A percentile compares a stretch with the other conserved stretches of the same genome.
phyloP scores from a whole-genome alignment of 1,139 yeast species.

The Zygoascus meyerae region DNA sequence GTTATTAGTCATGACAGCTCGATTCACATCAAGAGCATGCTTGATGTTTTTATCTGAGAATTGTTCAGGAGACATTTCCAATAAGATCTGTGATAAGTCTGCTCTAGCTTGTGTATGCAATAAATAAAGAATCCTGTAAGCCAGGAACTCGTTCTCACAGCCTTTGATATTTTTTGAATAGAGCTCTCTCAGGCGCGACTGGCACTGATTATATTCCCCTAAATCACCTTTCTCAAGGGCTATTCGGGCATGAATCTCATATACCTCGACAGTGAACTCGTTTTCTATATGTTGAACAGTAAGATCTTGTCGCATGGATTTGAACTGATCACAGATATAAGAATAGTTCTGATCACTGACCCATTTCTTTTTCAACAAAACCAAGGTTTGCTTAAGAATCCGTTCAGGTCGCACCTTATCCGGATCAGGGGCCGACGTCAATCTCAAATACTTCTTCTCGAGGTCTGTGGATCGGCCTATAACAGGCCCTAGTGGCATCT shows the following conservation, averaged over 20 bases:
- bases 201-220: conserved; percentile 96
- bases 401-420: conserved; percentile 67
- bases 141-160: conserved; percentile 55
- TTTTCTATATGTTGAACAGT: conserved; percentile 86
- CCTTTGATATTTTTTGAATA: conserved; percentile 44
- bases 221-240: conserved; percentile 78
- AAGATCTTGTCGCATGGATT: conserved; percentile 86
- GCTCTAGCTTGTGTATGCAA: conserved; percentile 63
- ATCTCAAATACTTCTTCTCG: conserved; percentile 73
- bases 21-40: conserved; percentile 43
- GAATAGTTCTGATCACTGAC: conserved; percentile 52
- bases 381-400: conserved; percentile 55
- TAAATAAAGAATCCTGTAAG: conserved; percentile 73
- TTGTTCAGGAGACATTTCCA: conserved; percentile 26
- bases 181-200: conserved; percentile 60
- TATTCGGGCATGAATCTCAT: conserved; percentile 82
- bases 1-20: conserved; percentile 42
- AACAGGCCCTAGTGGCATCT: conserved; percentile 32
- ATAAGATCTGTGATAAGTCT: conserved; percentile 29
- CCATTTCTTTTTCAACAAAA: conserved; percentile 52
- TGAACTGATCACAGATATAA: conserved; percentile 82
- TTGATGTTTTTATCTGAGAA: conserved; percentile 32
- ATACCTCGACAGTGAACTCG: conserved; percentile 70
- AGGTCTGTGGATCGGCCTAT: conserved; percentile 61
- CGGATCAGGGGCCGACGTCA: conserved; percentile 92